Conservation (phyloP, 257 asterid genomes). For the Solanum sitiens region DNA sequence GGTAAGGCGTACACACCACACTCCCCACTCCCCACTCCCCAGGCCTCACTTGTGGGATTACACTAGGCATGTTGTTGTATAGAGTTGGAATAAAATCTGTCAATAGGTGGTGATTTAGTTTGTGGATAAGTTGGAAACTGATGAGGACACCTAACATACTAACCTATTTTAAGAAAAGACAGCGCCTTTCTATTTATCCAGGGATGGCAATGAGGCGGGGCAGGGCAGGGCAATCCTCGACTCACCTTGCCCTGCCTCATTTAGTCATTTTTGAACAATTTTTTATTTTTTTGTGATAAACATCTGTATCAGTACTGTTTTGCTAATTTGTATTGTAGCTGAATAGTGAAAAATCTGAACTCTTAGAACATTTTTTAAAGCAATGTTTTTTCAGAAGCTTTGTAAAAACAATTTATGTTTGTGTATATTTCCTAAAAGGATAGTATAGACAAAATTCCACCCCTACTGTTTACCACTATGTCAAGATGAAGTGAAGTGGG, state of each 20-base stretch:
- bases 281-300: not conserved
- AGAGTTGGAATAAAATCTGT: not conserved
- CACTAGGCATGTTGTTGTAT: not conserved
- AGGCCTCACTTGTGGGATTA: not conserved
- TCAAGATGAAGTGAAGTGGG: not conserved
- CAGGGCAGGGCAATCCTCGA: not conserved
- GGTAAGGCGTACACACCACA: not conserved
- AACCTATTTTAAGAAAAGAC: not conserved
- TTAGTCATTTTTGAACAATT: not conserved
- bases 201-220: not conserved
- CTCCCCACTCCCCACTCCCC: not conserved
- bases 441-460: not conserved
- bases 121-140: not conserved
- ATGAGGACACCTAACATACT: not conserved
- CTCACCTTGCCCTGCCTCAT: not conserved
- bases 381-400: not conserved
- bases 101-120: not conserved
- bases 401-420: not conserved
- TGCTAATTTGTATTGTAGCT: not conserved
- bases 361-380: not conserved
- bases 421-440: not conserved
- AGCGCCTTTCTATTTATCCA: not conserved
- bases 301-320: not conserved
- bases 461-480: not conserved
- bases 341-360: not conserved